These are phyloP conservation scores for Podaxis sp. DNA, from an alignment of 768 basidiomycete species.

Conservation along the genomic window DNA sequence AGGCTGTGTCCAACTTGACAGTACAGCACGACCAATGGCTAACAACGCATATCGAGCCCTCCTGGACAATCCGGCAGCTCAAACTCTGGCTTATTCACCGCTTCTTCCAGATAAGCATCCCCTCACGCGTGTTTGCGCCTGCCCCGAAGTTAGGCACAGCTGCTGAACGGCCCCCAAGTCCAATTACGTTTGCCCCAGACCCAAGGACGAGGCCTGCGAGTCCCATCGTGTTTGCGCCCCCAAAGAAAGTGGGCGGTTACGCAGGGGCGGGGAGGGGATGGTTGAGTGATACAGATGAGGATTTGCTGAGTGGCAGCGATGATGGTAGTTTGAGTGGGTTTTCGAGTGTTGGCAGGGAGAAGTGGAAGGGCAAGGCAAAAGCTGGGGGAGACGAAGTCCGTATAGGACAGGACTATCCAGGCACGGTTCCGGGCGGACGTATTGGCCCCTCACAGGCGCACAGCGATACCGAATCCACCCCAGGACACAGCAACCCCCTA, in stretches of 20 bases:
- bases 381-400: background rate
- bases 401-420: background rate
- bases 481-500: background rate
- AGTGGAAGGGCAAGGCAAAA: conserved; percentile 5
- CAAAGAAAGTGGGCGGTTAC: background rate
- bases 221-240: conserved; percentile 41
- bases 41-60: conserved; percentile 60
- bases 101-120: conserved; percentile 39
- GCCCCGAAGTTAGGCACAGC: conserved; percentile 12
- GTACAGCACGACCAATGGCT: conserved; percentile 80
- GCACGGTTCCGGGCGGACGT: background rate
- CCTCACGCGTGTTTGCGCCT: conserved; percentile 23
- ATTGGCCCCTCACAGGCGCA: conserved; percentile 3
- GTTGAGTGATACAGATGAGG: conserved; percentile 17
- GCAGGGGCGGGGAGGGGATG: conserved; percentile 15
- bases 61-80: conserved; percentile 59
- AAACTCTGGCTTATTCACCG: conserved; percentile 64
- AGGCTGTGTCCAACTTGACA: background rate
- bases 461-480: background rate
- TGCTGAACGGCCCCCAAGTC: conserved; percentile 50
- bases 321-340: background rate
- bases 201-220: conserved; percentile 37
- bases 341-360: background rate
- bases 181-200: conserved; percentile 65
- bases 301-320: background rate